Evolutionary conservation across 2,329 filamentous ascomycete genomes (phyloP).

Genomic region (Penicillium aurantiogriseum): DNA sequence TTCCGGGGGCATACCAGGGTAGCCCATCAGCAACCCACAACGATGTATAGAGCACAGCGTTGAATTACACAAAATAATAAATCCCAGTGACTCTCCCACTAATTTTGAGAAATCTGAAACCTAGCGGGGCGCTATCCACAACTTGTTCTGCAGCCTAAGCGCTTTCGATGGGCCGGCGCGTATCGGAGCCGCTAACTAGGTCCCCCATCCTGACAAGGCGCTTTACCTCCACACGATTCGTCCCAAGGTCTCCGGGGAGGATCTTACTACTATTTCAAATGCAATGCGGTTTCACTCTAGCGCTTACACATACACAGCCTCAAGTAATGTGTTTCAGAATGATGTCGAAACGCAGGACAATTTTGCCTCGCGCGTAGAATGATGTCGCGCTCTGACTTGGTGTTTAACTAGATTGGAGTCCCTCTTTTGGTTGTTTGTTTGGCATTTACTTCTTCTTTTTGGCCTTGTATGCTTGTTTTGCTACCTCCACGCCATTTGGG

Average conservation of each 20-base stretch:
- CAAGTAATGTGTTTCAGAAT: constrained; percentile 26
- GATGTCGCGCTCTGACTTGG: constrained; percentile 6
- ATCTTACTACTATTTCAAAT: constrained; percentile 3
- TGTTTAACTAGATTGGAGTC: constrained; percentile 18
- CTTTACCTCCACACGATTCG: constrained; percentile 12
- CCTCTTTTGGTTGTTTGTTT: constrained; percentile 1
- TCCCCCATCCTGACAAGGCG: constrained; percentile 12
- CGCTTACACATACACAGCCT: constrained; percentile 27
- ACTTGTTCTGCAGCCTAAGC: constrained; percentile 16
- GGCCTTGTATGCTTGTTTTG: not conserved
- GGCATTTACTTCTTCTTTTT: constrained; percentile 9
- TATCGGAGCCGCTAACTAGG: constrained; percentile 16
- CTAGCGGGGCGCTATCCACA: not conserved
- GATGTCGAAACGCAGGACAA: not conserved
- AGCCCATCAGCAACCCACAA: not conserved
- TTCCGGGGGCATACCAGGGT: not conserved
- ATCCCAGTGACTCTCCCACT: not conserved
- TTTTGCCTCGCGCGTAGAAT: constrained; percentile 17
- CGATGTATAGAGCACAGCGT: not conserved
- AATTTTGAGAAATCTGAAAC: constrained; percentile 11
- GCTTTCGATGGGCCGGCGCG: constrained; percentile 22
- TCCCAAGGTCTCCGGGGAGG: not conserved
- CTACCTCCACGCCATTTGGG: not conserved
- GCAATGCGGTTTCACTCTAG: constrained; percentile 30
- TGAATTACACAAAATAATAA: not conserved